Percentiles rank a stretch among this genome's conserved stretches.
These are phyloP conservation scores for Fusarium subglutinans DNA, from an alignment of 2,329 filamentous ascomycete species.

Conservation along the genomic window DNA sequence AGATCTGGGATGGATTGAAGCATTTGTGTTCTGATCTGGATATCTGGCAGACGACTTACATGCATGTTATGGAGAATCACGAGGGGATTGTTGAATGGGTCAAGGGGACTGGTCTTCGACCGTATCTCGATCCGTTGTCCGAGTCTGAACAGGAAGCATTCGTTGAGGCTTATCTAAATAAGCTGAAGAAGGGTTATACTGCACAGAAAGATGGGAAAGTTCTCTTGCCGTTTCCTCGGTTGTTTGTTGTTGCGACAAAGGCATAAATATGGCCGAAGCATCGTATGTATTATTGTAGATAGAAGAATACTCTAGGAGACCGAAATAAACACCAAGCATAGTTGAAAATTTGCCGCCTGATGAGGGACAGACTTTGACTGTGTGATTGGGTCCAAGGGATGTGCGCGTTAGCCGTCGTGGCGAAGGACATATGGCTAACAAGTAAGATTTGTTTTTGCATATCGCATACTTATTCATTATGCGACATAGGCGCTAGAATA, in stretches of 20 bases:
- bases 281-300: background rate
- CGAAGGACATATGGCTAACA: too few species aligned
- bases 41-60: conserved; percentile 64
- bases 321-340: accelerated
- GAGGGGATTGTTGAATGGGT: conserved; percentile 68
- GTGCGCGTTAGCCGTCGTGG: background rate
- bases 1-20: conserved; percentile 60
- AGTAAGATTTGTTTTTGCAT: too few species aligned
- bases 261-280: background rate
- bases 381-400: accelerated
- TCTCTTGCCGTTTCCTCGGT: conserved; percentile 62
- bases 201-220: conserved; percentile 61
- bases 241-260: conserved; percentile 61
- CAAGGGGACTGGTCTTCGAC: conserved; percentile 64
- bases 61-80: conserved; percentile 60
- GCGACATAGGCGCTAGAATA: too few species aligned
- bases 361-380: accelerated
- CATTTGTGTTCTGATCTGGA: conserved; percentile 55
- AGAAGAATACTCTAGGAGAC: accelerated
- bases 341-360: background rate
- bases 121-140: conserved; percentile 60
- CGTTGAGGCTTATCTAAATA: conserved; percentile 56
- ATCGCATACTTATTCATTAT: too few species aligned
- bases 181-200: conserved; percentile 56
- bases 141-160: conserved; percentile 54